A percentile compares a stretch with the other conserved stretches of the same genome.
Conservation (phyloP, 2,329 filamentous ascomycete species). For the Pestalotiopsis sp. region DNA sequence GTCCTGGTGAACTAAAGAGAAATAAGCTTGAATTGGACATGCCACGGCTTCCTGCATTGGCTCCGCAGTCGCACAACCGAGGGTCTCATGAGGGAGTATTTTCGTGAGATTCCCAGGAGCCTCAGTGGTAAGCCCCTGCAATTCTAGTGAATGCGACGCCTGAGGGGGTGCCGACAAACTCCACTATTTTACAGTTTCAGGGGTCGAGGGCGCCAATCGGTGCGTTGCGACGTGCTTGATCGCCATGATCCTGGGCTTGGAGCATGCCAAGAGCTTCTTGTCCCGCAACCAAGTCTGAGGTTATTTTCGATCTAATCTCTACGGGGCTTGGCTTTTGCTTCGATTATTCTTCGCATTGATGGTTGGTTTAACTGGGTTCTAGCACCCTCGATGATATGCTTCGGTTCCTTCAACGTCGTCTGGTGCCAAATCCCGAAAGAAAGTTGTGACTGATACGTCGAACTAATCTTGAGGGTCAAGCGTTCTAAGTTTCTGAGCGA, state of each 20-base stretch:
- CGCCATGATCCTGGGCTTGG: background rate
- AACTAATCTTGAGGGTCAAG: too few species aligned
- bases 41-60: background rate
- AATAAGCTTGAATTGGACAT: background rate
- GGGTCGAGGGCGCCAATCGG: slow-evolving; percentile 5
- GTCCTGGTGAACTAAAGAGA: background rate
- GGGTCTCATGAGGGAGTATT: background rate
- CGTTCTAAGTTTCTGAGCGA: too few species aligned
- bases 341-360: too few species aligned
- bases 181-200: slow-evolving; percentile 13
- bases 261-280: background rate
- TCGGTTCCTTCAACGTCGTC: too few species aligned
- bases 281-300: background rate
- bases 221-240: slow-evolving; percentile 5
- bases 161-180: background rate
- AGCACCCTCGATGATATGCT: too few species aligned
- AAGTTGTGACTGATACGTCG: too few species aligned
- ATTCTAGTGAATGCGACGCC: background rate
- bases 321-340: background rate
- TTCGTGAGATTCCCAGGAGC: background rate
- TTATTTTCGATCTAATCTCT: slow-evolving; percentile 1
- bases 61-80: background rate
- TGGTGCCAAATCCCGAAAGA: too few species aligned
- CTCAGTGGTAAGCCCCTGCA: background rate
- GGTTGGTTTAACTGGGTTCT: too few species aligned